A percentile compares a stretch with the other conserved stretches of the same genome.
Evolutionary conservation across 23 red algal genomes (phyloP).

Genomic region (Gracilaria domingensis): DNA sequence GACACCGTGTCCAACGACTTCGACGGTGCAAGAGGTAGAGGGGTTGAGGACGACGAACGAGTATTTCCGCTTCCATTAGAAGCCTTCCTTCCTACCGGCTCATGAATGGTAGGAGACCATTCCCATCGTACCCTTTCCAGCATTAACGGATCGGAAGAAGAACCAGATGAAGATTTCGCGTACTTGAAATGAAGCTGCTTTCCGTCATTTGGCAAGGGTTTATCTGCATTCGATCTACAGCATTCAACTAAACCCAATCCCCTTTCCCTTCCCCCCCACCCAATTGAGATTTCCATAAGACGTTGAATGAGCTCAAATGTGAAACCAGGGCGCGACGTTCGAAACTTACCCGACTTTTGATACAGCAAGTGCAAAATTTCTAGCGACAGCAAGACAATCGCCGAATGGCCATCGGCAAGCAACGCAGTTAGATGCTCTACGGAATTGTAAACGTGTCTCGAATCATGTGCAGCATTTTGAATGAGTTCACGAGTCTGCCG

Average conservation of each 20-base stretch:
- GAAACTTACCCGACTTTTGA: slow-evolving; percentile 52
- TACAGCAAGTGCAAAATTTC: slow-evolving; percentile 72
- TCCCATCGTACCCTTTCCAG: slow-evolving; percentile 16
- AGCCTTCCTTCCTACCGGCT: neutral
- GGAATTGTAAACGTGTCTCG: slow-evolving; percentile 72
- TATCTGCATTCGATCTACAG: slow-evolving; percentile 13
- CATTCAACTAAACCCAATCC: slow-evolving; percentile 71
- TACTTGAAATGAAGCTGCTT: slow-evolving; percentile 65
- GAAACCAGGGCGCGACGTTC: slow-evolving; percentile 35
- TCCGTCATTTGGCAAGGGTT: slow-evolving; percentile 52
- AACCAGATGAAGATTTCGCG: slow-evolving; percentile 8
- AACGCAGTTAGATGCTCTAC: slow-evolving; percentile 76
- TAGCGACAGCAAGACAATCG: slow-evolving; percentile 71
- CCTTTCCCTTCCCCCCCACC: slow-evolving; percentile 75
- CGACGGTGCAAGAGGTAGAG: slow-evolving; percentile 19
- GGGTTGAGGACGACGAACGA: slow-evolving; percentile 9
- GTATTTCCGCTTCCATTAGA: neutral
- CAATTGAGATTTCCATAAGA: slow-evolving; percentile 60
- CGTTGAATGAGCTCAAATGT: slow-evolving; percentile 52
- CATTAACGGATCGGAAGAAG: neutral
- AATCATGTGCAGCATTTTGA: slow-evolving; percentile 73
- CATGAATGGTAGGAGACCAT: neutral
- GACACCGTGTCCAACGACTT: neutral
- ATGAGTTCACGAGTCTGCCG: slow-evolving; percentile 60
- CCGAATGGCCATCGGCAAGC: slow-evolving; percentile 53